Evolutionary conservation across 768 basidiomycete species (phyloP), one percentile per base, ranked within the genome.

Genomic region (Podaxis carcinomalis): DNA sequence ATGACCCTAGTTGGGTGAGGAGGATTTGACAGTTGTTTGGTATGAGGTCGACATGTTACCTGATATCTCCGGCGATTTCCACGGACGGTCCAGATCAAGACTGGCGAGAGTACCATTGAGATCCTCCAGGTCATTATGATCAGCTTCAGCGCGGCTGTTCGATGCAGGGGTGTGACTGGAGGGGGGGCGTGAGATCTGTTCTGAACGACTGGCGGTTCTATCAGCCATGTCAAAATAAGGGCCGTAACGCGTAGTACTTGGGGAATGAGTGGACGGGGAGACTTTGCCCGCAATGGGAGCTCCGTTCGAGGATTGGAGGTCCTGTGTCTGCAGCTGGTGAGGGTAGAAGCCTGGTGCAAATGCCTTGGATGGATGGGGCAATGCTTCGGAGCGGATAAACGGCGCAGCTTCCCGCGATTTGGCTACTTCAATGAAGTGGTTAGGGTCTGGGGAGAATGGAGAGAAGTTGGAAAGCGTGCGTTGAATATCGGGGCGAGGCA

Each of bases 371-470:
- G 77, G 72, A 62, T 83, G 82, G 21, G 82, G 73, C 52, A 84
- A 70, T 10, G 70, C 53, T 53, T 83, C 83, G 70, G 69, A 42
- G 64, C 71, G 32, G 72, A 74, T 56, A 75, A 78, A 62, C 75
- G 77, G 46, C 71, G 70, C 64, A 71, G 63, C 47, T 70, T 70
- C 62, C 79, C 75, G 3, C 72, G 64, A 23, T 62, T 65, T 56
- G 66, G 63, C 52, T 72, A 68, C 66, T 6, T 59, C 57, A 10
- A 28, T 13, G 28, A 75, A 75, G 21, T 77, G 70, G 64, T 83
- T 87, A 7, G 87, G 85, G 66, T 92, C 90, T 7, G 90, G 90
- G 1, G 90, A 92, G 74, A 92, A 92, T 2, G 90, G 90, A 5
- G 89, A 88, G 70, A 92, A 92, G 61, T 71, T 76, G 19, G 77